These are phyloP conservation scores for Wallacemonas sp. DNA, from an alignment of 208 protist genomes.

Conservation along the genomic window DNA sequence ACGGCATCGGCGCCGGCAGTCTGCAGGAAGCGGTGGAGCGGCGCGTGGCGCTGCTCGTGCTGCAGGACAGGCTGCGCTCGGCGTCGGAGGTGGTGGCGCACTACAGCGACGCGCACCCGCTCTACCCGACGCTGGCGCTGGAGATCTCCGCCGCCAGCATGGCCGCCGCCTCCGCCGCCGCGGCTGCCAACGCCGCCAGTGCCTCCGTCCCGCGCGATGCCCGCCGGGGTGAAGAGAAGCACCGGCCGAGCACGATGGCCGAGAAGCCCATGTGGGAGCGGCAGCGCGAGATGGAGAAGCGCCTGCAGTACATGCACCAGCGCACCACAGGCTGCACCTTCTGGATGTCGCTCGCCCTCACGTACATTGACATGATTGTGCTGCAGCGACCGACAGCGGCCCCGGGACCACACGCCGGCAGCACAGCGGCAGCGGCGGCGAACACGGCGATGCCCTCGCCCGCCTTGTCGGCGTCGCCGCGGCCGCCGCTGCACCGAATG, in stretches of 20 bases:
- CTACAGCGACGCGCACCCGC: constrained; percentile 44
- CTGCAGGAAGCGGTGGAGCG: constrained; percentile 81
- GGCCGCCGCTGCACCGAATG: no score
- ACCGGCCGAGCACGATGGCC: no score
- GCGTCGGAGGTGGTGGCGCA: constrained; percentile 58
- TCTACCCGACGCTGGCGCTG: constrained; percentile 67
- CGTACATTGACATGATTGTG: constrained; percentile 36
- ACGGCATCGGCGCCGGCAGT: constrained; percentile 51
- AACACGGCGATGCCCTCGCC: background rate
- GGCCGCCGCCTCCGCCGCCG: constrained; percentile 13
- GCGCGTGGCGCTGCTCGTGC: constrained; percentile 66
- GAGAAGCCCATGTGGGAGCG: background rate
- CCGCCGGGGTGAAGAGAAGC: no score
- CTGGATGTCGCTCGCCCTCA: constrained; percentile 62
- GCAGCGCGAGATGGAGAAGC: constrained; percentile 9
- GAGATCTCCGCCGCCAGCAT: constrained; percentile 46
- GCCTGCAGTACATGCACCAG: constrained; percentile 17
- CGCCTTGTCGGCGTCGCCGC: background rate
- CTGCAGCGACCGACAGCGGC: constrained; percentile 2
- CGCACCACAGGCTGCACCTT: constrained; percentile 42
- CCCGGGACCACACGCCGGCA: background rate
- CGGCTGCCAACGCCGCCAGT: background rate
- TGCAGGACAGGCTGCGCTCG: constrained; percentile 48
- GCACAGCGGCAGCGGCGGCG: no score
- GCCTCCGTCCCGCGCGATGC: no score